Conservation (phyloP, 106 monocot species). For the Alisma plantagoaquatica region DNA sequence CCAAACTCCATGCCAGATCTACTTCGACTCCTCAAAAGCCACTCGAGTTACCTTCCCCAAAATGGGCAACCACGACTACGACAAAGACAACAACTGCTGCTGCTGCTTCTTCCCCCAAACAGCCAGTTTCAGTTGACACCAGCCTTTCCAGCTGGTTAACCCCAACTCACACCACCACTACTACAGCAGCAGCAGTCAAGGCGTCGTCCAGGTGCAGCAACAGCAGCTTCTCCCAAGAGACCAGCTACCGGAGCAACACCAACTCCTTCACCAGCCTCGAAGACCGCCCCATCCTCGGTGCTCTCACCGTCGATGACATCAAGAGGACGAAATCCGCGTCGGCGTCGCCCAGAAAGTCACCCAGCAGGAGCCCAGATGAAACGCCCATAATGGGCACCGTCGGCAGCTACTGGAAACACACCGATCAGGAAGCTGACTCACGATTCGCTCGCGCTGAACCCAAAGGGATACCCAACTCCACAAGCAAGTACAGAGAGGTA, state of each 20-base stretch:
- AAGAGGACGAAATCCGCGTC: constrained; percentile 36
- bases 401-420: constrained; percentile 61
- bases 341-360: constrained; percentile 53
- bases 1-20: constrained; percentile 5
- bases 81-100: too few relatives aligned
- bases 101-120: background rate
- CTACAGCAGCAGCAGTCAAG: constrained; percentile 6
- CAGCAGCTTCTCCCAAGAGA: too few relatives aligned
- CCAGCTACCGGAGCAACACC: constrained; percentile 4
- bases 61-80: too few relatives aligned
- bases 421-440: constrained; percentile 10
- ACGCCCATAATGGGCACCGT: constrained; percentile 71
- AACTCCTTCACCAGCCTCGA: constrained; percentile 35
- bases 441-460: constrained; percentile 3
- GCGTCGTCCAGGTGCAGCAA: too few relatives aligned
- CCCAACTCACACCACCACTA: constrained; percentile 14
- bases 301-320: constrained; percentile 68
- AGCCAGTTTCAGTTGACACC: constrained; percentile 42
- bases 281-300: constrained; percentile 73
- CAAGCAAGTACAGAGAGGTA: constrained; percentile 75
- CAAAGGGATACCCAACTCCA: constrained; percentile 60
- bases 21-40: constrained; percentile 3
- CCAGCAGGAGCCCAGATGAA: constrained; percentile 55
- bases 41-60: background rate
- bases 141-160: constrained; percentile 84